Evolutionary conservation across 164 flowering plant species (phyloP).

Genomic region (Kingdonia uniflora): DNA sequence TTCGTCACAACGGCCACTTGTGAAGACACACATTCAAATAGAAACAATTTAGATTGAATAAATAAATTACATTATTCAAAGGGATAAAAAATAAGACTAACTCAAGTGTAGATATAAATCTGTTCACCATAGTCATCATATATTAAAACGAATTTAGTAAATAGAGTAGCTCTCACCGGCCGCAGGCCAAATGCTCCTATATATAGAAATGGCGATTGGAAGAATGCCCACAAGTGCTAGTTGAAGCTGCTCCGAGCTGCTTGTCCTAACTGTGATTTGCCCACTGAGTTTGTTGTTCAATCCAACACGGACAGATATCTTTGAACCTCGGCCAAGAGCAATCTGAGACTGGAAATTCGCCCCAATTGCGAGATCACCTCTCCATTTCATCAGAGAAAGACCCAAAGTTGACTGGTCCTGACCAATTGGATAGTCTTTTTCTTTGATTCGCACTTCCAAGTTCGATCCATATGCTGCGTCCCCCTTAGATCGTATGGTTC

Average conservation of each 20-base stretch:
- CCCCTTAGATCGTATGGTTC: conserved; percentile 64
- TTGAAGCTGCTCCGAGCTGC: conserved; percentile 86
- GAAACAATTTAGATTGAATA: not conserved
- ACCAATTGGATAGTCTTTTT: conserved; percentile 69
- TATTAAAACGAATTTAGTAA: conserved; percentile 28
- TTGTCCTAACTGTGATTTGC: conserved; percentile 70
- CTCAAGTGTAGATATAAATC: not conserved
- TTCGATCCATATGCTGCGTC: conserved; percentile 88
- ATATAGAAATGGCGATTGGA: conserved; percentile 54
- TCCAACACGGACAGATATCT: conserved; percentile 69
- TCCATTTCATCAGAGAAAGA: conserved; percentile 83
- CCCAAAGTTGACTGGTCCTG: conserved; percentile 76
- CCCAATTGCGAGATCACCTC: conserved; percentile 80
- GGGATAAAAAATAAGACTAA: not conserved
- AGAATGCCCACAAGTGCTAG: conserved; percentile 68
- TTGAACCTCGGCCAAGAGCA: conserved; percentile 62
- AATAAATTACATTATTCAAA: not conserved
- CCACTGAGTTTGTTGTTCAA: conserved; percentile 88
- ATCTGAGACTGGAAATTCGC: conserved; percentile 76
- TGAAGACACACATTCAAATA: not conserved
- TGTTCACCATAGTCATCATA: not conserved
- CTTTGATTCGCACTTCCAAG: conserved; percentile 64
- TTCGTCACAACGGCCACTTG: not conserved
- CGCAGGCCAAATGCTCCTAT: conserved; percentile 42
- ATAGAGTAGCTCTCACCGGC: conserved; percentile 43